phyloP scores from a whole-genome alignment of 2,329 filamentous ascomycete species.

The Xylariaceae sp. region DNA sequence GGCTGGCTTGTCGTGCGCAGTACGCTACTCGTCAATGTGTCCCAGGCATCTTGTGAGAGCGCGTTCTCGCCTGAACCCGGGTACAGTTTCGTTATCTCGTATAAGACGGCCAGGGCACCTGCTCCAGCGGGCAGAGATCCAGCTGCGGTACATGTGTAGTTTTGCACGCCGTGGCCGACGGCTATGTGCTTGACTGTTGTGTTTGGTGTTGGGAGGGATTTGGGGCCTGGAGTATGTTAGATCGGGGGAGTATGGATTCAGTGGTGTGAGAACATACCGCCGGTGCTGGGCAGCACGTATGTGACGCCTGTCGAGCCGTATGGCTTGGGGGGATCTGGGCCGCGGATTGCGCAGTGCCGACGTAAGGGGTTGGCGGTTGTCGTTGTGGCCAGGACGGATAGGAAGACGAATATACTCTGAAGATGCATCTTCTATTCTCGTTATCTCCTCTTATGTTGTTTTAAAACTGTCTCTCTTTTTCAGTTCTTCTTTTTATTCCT shows the following conservation, averaged over 20 bases:
- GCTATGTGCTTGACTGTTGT: conserved; percentile 49
- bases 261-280: conserved; percentile 22
- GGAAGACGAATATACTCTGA: conserved; percentile 24
- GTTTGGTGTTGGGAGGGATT: conserved; percentile 42
- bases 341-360: conserved; percentile 18
- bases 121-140: conserved; percentile 34
- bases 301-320: conserved; percentile 12
- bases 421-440: conserved; percentile 26
- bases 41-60: conserved; percentile 37
- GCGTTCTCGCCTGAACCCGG: conserved; percentile 38
- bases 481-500: not conserved
- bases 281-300: conserved; percentile 38
- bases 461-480: not conserved
- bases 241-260: not conserved
- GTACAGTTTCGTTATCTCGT: conserved; percentile 51
- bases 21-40: conserved; percentile 36
- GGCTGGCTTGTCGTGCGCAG: conserved; percentile 42
- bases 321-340: conserved; percentile 5
- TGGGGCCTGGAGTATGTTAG: conserved; percentile 27
- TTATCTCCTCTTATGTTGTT: conserved; percentile 3
- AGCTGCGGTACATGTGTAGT: conserved; percentile 55
- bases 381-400: conserved; percentile 26
- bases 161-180: conserved; percentile 61
- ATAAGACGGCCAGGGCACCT: conserved; percentile 56
- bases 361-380: conserved; percentile 28